Evolutionary conservation across 2,329 filamentous ascomycete species (phyloP).

Genomic region (Epicoccum sorghinum): DNA sequence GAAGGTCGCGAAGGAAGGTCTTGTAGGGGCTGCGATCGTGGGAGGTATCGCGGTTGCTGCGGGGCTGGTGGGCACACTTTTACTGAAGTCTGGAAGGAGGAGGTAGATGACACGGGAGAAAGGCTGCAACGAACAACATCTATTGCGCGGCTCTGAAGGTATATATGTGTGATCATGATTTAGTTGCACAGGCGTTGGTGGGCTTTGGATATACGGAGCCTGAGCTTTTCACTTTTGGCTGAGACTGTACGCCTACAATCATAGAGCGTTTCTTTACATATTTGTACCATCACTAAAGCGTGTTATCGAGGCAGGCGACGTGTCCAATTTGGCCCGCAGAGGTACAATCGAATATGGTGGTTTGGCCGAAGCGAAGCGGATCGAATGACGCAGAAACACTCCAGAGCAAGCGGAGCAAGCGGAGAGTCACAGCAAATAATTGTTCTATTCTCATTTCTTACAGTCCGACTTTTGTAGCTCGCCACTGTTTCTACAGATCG

Average conservation of each 20-base stretch:
- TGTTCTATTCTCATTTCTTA: background rate
- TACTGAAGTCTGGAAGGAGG: conserved; percentile 72
- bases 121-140: background rate
- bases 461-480: no score
- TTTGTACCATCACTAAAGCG: no score
- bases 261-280: background rate
- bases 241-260: conserved; percentile 11
- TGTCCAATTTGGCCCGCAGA: no score
- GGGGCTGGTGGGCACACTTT: conserved; percentile 86
- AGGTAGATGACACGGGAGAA: background rate
- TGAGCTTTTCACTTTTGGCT: conserved; percentile 4
- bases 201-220: conserved; percentile 21
- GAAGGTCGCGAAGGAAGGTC: conserved; percentile 90
- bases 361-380: conserved; percentile 35
- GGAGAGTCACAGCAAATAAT: conserved; percentile 23
- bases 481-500: no score
- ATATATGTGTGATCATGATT: background rate
- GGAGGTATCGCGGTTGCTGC: conserved; percentile 91
- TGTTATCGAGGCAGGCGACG: no score
- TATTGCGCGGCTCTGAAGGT: background rate
- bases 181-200: conserved; percentile 36
- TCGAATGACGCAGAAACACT: conserved; percentile 33
- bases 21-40: conserved; percentile 93
- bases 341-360: background rate
- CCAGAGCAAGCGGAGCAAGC: conserved; percentile 28